phyloP scores from a whole-genome alignment of 352 stramenopile species.

The Pythium apleroticum region DNA sequence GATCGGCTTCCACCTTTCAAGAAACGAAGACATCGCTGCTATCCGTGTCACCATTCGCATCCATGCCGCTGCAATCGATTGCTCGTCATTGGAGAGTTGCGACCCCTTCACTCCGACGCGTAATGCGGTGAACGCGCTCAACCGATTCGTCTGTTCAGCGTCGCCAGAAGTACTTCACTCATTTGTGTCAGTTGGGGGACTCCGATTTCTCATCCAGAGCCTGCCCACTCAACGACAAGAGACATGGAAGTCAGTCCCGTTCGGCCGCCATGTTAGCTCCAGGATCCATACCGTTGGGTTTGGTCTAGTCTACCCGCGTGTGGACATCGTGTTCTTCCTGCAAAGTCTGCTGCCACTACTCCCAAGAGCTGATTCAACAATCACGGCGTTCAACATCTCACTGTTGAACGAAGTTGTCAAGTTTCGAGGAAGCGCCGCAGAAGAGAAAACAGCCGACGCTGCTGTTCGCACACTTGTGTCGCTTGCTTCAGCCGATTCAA shows the following conservation, averaged over 20 bases:
- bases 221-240: slow-evolving; percentile 4
- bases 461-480: neutral
- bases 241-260: slow-evolving; percentile 8
- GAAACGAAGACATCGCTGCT: slow-evolving; percentile 13
- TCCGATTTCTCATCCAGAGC: slow-evolving; percentile 16
- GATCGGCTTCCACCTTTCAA: slow-evolving; percentile 13
- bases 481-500: neutral
- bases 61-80: neutral
- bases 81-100: neutral
- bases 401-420: slow-evolving; percentile 3
- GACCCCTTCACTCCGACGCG: slow-evolving; percentile 1
- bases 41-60: slow-evolving; percentile 23
- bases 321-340: slow-evolving; percentile 15
- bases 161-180: slow-evolving; percentile 1
- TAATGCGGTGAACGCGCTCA: neutral
- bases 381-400: slow-evolving; percentile 5
- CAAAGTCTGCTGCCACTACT: slow-evolving; percentile 10
- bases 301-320: neutral
- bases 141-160: slow-evolving; percentile 22
- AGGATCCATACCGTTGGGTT: neutral
- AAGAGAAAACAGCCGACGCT: slow-evolving; percentile 6
- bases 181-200: slow-evolving; percentile 12
- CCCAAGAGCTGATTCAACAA: neutral
- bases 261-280: slow-evolving; percentile 3
- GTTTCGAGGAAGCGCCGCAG: slow-evolving; percentile 3